These are phyloP conservation scores for Coffea canephora DNA, from an alignment of 257 asterid genomes.

Conservation along the genomic window DNA sequence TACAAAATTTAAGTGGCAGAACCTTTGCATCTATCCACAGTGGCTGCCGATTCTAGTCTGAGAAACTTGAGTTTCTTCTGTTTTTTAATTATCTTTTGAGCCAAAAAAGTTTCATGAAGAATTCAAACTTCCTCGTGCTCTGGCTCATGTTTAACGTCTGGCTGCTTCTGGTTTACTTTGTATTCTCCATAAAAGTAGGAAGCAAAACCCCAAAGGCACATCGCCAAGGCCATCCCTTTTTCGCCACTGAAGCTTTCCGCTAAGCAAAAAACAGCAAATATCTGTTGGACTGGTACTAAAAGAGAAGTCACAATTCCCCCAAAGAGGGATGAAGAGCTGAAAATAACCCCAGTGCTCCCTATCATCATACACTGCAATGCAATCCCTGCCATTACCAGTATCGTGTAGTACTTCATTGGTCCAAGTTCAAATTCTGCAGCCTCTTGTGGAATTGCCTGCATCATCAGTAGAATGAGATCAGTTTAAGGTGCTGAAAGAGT, in stretches of 20 bases:
- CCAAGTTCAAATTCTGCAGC: slow-evolving; percentile 31
- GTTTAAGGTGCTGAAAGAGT: no score
- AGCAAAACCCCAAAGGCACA: slow-evolving; percentile 40
- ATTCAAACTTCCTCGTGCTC: slow-evolving; percentile 20
- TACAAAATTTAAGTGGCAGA: not conserved
- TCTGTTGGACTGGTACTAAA: slow-evolving; percentile 32
- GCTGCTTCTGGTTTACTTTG: slow-evolving; percentile 1
- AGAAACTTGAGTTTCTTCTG: not conserved
- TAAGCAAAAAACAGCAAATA: slow-evolving; percentile 31
- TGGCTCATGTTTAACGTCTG: not conserved
- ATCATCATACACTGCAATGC: slow-evolving; percentile 28
- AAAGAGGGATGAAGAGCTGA: slow-evolving; percentile 31
- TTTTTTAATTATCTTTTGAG: not conserved
- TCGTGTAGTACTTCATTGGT: slow-evolving; percentile 25
- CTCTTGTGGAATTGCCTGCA: slow-evolving; percentile 36
- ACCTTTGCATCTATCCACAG: not conserved
- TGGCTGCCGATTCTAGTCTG: not conserved
- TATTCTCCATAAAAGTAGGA: slow-evolving; percentile 41
- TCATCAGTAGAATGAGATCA: not conserved
- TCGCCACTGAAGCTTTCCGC: slow-evolving; percentile 32
- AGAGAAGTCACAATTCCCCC: slow-evolving; percentile 32
- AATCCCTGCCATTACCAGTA: slow-evolving; percentile 23
- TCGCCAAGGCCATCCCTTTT: slow-evolving; percentile 32
- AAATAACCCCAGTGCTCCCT: slow-evolving; percentile 28
- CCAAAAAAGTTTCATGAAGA: not conserved